Conservation (phyloP, 129 eudicot species). For the Erigeron canadensis region DNA sequence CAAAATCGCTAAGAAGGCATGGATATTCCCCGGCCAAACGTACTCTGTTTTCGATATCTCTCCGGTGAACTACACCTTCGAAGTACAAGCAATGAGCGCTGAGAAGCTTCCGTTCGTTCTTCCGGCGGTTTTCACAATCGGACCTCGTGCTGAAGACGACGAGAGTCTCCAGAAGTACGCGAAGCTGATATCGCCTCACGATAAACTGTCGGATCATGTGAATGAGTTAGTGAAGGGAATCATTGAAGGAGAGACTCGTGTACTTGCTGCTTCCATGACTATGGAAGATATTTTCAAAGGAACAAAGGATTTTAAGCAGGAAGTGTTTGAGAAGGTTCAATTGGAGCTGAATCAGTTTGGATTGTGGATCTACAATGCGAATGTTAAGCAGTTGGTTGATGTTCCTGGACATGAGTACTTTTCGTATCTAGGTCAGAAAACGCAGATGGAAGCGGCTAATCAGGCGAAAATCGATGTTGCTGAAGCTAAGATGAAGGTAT, state of each 20-base stretch:
- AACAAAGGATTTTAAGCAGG: constrained; percentile 56
- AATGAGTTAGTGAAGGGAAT: constrained; percentile 65
- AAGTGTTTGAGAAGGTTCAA: constrained; percentile 59
- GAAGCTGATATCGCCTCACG: constrained; percentile 61
- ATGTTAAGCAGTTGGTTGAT: constrained; percentile 62
- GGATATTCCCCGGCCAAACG: constrained; percentile 63
- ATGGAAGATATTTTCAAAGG: constrained; percentile 68
- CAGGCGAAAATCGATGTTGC: constrained; percentile 67
- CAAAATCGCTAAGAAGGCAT: constrained; percentile 54
- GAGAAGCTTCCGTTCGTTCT: constrained; percentile 69
- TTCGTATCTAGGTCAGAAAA: constrained; percentile 64
- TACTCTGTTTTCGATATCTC: constrained; percentile 51
- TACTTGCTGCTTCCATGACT: constrained; percentile 68
- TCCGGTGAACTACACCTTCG: constrained; percentile 67
- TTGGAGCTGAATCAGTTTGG: constrained; percentile 63
- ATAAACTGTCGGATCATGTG: constrained; percentile 48
- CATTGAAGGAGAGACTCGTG: constrained; percentile 72
- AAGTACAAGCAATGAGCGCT: constrained; percentile 75
- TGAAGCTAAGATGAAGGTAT: constrained; percentile 64
- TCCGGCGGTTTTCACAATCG: constrained; percentile 66
- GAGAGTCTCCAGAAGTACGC: constrained; percentile 55
- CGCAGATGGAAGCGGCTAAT: constrained; percentile 71
- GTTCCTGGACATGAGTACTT: constrained; percentile 71
- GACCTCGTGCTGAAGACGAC: constrained; percentile 43
- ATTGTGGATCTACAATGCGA: constrained; percentile 55